Evolutionary conservation across 2,329 filamentous ascomycete genomes (phyloP).

Genomic region (Fusarium robinianum): DNA sequence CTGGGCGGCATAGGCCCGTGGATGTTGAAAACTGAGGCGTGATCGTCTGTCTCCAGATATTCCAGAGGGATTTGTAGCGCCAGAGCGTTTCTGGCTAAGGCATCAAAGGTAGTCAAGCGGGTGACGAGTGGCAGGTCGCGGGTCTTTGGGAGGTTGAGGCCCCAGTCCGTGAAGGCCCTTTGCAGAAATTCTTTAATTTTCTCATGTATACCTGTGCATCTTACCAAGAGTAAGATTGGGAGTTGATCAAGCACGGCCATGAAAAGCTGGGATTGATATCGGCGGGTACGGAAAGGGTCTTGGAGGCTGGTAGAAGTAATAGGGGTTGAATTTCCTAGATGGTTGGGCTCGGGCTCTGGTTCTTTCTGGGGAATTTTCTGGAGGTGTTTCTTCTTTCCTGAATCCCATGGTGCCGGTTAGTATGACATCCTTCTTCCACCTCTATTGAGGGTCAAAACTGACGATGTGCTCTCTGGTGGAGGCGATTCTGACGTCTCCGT

Average conservation of each 20-base stretch:
- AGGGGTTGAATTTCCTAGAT: too few species aligned
- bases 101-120: conserved; percentile 1
- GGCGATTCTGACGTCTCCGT: conserved; percentile 9
- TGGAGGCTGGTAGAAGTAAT: too few species aligned
- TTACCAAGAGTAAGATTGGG: background rate
- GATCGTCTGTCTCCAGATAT: conserved; percentile 1
- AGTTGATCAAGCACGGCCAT: background rate
- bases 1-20: background rate
- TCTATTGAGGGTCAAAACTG: too few species aligned
- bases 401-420: too few species aligned
- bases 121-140: background rate
- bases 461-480: conserved; percentile 11
- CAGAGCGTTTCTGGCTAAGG: background rate
- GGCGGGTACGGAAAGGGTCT: too few species aligned
- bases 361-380: too few species aligned
- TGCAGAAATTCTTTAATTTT: background rate
- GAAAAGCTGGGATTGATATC: too few species aligned
- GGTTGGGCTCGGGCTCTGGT: too few species aligned
- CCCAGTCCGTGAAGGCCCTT: background rate
- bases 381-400: too few species aligned
- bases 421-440: too few species aligned
- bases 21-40: background rate
- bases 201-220: background rate
- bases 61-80: background rate
- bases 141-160: background rate